phyloP scores from a whole-genome alignment of 106 monocot genomes.

The Cymbidium sinense region DNA sequence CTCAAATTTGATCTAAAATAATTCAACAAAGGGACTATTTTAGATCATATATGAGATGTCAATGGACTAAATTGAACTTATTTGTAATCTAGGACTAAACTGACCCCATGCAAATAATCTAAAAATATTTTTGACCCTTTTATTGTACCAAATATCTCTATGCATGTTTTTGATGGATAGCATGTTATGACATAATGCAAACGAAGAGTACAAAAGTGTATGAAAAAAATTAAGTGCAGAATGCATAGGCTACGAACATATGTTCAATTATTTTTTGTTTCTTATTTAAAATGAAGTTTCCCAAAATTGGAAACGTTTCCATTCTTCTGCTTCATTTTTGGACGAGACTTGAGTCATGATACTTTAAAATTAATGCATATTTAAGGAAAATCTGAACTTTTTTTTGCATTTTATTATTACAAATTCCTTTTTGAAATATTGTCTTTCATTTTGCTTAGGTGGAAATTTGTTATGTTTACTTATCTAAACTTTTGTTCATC shows the following conservation, averaged over 20 bases:
- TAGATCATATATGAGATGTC: no score
- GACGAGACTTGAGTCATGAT: neutral
- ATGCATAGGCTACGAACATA: neutral
- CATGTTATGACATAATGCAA: no score
- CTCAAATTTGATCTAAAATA: no score
- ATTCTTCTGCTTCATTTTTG: neutral
- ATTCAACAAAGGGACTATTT: no score
- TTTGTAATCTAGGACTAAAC: no score
- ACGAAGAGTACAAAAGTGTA: no score
- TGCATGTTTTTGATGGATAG: no score
- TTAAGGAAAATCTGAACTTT: neutral
- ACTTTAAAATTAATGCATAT: neutral
- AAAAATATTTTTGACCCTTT: no score
- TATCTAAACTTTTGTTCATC: neutral
- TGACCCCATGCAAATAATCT: no score
- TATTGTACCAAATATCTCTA: no score
- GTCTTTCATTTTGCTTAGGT: neutral
- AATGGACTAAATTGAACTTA: no score
- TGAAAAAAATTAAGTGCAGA: no score
- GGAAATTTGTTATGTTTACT: constrained; percentile 1
- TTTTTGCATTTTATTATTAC: neutral
- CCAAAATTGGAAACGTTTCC: neutral
- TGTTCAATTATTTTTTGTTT: neutral
- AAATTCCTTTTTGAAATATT: neutral
- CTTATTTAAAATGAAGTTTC: neutral